Percentiles rank a stretch among this genome's conserved stretches.
phyloP scores from a whole-genome alignment of 805 yeast genomes.

The Wickerhamiella siamensis region DNA sequence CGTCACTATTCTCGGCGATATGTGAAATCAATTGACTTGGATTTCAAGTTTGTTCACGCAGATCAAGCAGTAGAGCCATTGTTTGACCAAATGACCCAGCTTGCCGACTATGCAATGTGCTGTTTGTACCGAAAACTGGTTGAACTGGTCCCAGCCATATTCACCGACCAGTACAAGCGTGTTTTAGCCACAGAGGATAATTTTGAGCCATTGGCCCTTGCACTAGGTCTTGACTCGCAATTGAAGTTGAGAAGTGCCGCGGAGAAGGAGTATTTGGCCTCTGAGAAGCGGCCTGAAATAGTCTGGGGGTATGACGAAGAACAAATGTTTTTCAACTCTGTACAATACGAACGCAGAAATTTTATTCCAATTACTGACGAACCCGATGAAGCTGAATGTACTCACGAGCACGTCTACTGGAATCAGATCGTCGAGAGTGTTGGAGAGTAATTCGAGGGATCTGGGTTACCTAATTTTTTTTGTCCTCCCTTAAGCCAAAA shows the following conservation, averaged over 20 bases:
- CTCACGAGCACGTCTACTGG: slow-evolving; percentile 3
- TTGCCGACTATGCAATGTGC: slow-evolving; percentile 11
- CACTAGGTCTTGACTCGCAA: background rate
- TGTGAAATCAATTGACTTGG: slow-evolving; percentile 1
- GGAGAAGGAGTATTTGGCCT: background rate
- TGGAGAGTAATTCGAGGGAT: background rate
- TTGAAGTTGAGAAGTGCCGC: background rate
- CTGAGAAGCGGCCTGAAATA: no score
- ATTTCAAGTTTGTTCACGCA: slow-evolving; percentile 1
- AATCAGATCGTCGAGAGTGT: background rate
- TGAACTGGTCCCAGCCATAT: slow-evolving; percentile 6
- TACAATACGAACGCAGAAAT: no score
- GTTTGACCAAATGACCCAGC: slow-evolving; percentile 2
- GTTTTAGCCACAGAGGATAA: background rate
- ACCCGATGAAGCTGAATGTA: background rate
- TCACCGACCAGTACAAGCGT: background rate
- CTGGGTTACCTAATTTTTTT: background rate
- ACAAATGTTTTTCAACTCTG: no score
- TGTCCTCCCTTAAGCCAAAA: no score
- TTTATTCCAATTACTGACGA: background rate
- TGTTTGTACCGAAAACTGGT: background rate
- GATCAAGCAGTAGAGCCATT: background rate
- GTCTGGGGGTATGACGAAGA: no score
- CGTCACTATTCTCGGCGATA: slow-evolving; percentile 3
- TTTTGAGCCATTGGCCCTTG: slow-evolving; percentile 1